Evolutionary conservation across 2,329 filamentous ascomycete species (phyloP), one percentile per base, ranked within the genome.

Genomic region (Davidsoniella neocaledoniae): DNA sequence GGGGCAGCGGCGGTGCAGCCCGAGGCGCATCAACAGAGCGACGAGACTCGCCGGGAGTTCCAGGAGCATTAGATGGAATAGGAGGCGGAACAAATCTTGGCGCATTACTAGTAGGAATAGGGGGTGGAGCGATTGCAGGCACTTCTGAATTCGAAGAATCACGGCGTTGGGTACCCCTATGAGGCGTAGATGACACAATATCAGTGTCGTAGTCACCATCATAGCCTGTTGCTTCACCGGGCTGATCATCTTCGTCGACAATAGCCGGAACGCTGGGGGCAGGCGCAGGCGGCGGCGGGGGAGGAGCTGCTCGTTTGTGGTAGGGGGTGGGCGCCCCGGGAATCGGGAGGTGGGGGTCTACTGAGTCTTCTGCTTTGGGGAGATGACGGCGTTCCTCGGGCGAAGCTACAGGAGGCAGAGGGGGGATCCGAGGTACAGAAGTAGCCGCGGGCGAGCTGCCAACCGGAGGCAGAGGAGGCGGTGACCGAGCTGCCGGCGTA

Each of bases 171-270:
- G 90, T 88, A 66, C 94, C 90, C 64, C 94, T 95, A 64, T 94
- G 86, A 50, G 84, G 86, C n/a, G 78, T 86, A 8, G 86, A 82
- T n/a, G 88, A 86, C 1, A 83, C 88, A 60, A 96, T 96, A 61
- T 96, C 91, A 5, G 91, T 96, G 58, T 96, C 91, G 61, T 96
- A 96, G 60, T 96, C 91, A 5, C 90, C 91, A 61, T 98, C 91
- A 60, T 96, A 96, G 60, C 95, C 90, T 0, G 86, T 93, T 33
- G 86, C 74, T 59, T 93, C 87, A 53, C 83, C 86, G 23, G 78
- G 80, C 12, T 81, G 80, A 29, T 79, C 79, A 29, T 83, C 81
- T 21, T 67, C 73, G 54, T 68, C 68, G 51, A 66, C 63, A 9
- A 64, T 64, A 54, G 71, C 60, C 49, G 65, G 57, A 21, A 72